A percentile compares a stretch with the other conserved stretches of the same genome.
Evolutionary conservation across 2,329 filamentous ascomycete species (phyloP).

Genomic region (Colletotrichum sp.): DNA sequence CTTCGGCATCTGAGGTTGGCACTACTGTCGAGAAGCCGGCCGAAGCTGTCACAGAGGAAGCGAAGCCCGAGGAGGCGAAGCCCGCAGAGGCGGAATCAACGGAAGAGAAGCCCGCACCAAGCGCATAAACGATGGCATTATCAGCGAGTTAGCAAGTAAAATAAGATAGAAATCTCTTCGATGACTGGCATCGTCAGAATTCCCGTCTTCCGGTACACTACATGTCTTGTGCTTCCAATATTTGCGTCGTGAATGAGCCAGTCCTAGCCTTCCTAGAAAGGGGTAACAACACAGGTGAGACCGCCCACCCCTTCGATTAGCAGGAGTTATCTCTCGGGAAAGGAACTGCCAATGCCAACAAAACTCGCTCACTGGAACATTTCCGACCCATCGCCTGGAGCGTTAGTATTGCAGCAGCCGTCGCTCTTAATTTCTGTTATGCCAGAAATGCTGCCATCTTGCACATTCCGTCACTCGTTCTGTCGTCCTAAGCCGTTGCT

Average conservation of each 20-base stretch:
- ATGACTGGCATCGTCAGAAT: not conserved
- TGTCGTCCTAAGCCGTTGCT: not conserved
- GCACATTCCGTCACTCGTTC: not conserved
- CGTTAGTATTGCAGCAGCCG: not conserved
- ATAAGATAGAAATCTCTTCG: not conserved
- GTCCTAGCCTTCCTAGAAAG: not conserved
- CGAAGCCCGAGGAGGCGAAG: not conserved
- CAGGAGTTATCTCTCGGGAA: not conserved
- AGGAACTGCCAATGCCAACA: not conserved
- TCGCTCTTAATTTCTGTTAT: not conserved
- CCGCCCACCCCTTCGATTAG: not conserved
- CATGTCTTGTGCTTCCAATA: not conserved
- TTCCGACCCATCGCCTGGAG: not conserved
- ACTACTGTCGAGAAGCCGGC: conserved; percentile 6
- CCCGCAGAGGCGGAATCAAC: not conserved
- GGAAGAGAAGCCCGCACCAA: conserved; percentile 20
- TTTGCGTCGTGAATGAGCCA: not conserved
- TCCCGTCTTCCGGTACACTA: not conserved
- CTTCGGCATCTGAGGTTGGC: conserved; percentile 22
- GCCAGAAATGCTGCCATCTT: too few species aligned
- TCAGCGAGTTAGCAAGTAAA: not conserved
- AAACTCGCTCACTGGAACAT: not conserved
- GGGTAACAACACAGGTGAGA: not conserved
- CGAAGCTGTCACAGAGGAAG: not conserved
- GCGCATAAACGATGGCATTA: not conserved